These are phyloP conservation scores for Quercus suber DNA, from an alignment of 306 rosid species.

Conservation along the genomic window DNA sequence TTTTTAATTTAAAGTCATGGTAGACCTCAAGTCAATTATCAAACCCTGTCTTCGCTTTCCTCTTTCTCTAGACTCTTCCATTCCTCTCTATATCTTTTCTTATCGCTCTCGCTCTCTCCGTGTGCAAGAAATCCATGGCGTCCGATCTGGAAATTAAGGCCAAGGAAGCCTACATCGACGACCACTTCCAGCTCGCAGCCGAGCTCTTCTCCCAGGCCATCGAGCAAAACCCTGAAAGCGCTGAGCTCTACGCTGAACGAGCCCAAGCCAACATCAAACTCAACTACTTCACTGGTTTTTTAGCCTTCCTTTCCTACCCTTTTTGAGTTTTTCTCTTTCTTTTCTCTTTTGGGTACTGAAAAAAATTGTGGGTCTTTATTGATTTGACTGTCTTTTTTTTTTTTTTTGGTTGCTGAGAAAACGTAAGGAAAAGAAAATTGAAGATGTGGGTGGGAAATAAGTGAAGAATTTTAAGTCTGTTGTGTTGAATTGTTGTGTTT, in stretches of 20 bases:
- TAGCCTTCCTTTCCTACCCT: background rate
- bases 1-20: too few relatives aligned
- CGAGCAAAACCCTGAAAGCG: constrained; percentile 40
- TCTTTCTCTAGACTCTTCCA: background rate
- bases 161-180: constrained; percentile 81
- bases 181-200: constrained; percentile 74
- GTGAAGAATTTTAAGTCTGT: background rate
- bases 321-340: background rate
- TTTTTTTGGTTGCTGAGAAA: constrained; percentile 24
- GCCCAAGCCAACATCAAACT: constrained; percentile 94
- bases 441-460: too few relatives aligned
- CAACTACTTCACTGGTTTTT: constrained; percentile 47
- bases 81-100: too few relatives aligned
- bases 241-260: constrained; percentile 69
- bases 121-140: constrained; percentile 43
- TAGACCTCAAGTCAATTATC: too few relatives aligned
- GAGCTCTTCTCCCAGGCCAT: constrained; percentile 74
- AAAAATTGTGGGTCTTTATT: background rate
- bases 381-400: background rate
- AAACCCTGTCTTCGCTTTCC: too few relatives aligned
- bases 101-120: too few relatives aligned
- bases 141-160: constrained; percentile 76
- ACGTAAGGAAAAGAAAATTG: background rate
- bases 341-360: too few relatives aligned
- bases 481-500: background rate